Evolutionary conservation across 495 filamentous ascomycete species (phyloP), one percentile per base, ranked within the genome.

Genomic region (Penicillium egyptiacum): DNA sequence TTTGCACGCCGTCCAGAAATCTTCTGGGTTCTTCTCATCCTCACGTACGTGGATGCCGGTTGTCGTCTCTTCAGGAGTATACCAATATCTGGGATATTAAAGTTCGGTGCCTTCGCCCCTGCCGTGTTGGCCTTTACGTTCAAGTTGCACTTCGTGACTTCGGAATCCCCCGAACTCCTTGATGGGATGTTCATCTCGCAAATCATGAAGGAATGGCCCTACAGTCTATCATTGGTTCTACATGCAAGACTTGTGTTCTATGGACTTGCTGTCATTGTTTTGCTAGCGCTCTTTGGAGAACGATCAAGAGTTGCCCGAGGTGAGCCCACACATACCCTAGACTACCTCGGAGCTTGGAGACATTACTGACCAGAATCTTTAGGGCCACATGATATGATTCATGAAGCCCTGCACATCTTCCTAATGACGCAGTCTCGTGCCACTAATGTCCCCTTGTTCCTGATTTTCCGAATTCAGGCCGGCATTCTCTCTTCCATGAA

Each of bases 91-190:
- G 69, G 58, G 5, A 43, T 74, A 6, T 58, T 59, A 42, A 57
- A 44, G 11, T 3, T 73, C 7, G 22, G 66, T 22, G 63, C 62
- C 5, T 44, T 70, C 9, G 12, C 53, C 5, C 55, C 73, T 4
- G 64, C 69, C 19, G 67, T 79, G 8, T 77, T 85, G 3, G 88
- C 89, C 9, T 75, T 92, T n/a, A 76, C 83, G 1, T 96, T 96
- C 79, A 93, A 97, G 70, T 64, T 95, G 30, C 83, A 84, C 7
- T 96, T 95, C 68, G 89, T 87, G 16, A 79, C 82, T 30, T 85
- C 88, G 48, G 94, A 99, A 64, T 88, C 91, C 0, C 92, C 92
- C 0, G 95, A 98, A 64, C 77, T 97, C 25, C 75, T 96, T 16
- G 65, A 76, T 12, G 80, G 78, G 6, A 69, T 87, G 26, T 77